These are phyloP conservation scores for Alternaria triticimaculans DNA, from an alignment of 2,329 filamentous ascomycete species.

Conservation along the genomic window DNA sequence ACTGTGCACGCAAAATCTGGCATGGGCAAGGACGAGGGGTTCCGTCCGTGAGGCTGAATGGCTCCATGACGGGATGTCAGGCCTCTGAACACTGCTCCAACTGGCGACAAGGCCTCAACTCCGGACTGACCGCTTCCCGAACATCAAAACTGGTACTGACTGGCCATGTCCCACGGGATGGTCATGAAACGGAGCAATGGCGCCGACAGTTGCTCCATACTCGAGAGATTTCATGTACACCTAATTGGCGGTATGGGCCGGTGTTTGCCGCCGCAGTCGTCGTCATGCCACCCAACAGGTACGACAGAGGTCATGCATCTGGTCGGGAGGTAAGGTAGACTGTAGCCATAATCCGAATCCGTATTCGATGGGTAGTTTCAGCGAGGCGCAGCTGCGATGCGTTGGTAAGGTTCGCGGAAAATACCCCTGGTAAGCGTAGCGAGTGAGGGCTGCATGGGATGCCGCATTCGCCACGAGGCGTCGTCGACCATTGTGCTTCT, in stretches of 20 bases:
- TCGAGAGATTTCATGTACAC: conserved; percentile 2
- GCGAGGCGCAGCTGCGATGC: conserved; percentile 20
- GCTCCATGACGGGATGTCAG: not conserved
- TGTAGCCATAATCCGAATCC: conserved; percentile 12
- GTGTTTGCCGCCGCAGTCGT: conserved; percentile 12
- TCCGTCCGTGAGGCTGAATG: not conserved
- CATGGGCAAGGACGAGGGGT: not conserved
- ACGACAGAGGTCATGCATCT: conserved; percentile 12
- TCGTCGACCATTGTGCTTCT: conserved; percentile 10
- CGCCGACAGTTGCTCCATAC: conserved; percentile 17
- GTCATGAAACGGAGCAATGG: conserved; percentile 14
- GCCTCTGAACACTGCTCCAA: not conserved
- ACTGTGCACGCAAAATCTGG: not conserved
- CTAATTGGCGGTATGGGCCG: conserved; percentile 16
- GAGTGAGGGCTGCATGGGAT: conserved; percentile 22
- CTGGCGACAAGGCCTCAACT: conserved; percentile 9
- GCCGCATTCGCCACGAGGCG: conserved; percentile 21
- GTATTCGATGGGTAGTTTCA: conserved; percentile 14
- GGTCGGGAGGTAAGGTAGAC: conserved; percentile 7
- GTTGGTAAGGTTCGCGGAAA: conserved; percentile 15
- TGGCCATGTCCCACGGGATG: conserved; percentile 13
- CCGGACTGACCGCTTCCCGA: conserved; percentile 18
- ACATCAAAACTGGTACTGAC: conserved; percentile 9
- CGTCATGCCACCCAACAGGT: conserved; percentile 19
- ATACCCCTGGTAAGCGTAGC: conserved; percentile 18